Base-by-base conservation (phyloP, 2,329 filamentous ascomycete genomes). In the Exophiala xenobiotica region DNA sequence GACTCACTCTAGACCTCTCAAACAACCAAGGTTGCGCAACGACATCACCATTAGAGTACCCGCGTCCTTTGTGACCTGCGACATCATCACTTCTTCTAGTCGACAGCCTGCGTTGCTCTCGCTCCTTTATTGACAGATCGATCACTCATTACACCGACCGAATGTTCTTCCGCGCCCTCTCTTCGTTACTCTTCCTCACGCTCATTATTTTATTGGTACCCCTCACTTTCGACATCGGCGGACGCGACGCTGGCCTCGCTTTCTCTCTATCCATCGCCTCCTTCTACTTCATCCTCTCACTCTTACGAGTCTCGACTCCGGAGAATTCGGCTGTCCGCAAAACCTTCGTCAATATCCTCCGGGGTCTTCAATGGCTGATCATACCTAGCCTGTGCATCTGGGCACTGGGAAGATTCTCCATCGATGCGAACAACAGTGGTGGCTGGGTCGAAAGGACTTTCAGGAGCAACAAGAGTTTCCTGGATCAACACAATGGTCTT, bases 181-280 rank as follows among this genome's bases (percentile, higher is more conserved):
- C 89, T 67, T 89, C 89, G 73, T 78, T 86, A 67, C 73, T 89
- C 72, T 97, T 96, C 74, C 84, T 97, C 64, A 80, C 91, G 72
- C 88, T 88, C 73, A 90, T 96, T 70, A 85, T 97, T 67, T 87
- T 97, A 68, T 96, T 90, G 57, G 93, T 99, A 68, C 93, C 93
- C 56, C 85, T 99, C 68, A 89, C 92, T 65, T 97, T 97, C 76
- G 93, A 99, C 81, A 92, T 97, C 65, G 93, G 93, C 68, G 93
- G 93, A 57, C 86, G 90, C 65, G 91, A 93, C 64, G 95, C 90
- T 67, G 93, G 93, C 53, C 79, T 99, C 66, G 92, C 90, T 57
- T 97, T 95, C 76, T 96, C 90, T 67, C 81, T 97, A 47, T 83
- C 88, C 41, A 82, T 97, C 48, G 91, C 92, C 62, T 78, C 81